Percentiles rank a stretch among this genome's conserved stretches.
phyloP scores from a whole-genome alignment of 2,329 filamentous ascomycete species.

The Tothia fuscella region DNA sequence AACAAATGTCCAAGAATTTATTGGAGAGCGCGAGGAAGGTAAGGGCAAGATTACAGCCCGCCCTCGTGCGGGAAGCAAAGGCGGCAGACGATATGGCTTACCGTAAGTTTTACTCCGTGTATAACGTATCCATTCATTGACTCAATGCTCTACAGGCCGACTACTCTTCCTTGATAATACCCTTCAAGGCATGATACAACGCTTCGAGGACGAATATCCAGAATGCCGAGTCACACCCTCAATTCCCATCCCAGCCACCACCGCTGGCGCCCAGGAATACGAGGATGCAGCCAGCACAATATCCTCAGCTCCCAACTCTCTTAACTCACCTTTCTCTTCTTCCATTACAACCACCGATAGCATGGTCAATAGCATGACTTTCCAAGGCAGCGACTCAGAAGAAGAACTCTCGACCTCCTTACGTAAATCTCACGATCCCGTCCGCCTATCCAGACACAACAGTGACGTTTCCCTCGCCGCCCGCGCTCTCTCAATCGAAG shows the following conservation, averaged over 20 bases:
- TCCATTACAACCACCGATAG: not conserved
- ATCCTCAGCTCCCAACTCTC: not conserved
- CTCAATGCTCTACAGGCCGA: constrained; percentile 42
- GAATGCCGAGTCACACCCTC: constrained; percentile 53
- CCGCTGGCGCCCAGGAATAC: not conserved
- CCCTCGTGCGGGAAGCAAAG: constrained; percentile 62
- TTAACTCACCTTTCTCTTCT: not conserved
- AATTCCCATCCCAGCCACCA: constrained; percentile 12
- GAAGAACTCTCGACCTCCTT: no score
- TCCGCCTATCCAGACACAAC: constrained; percentile 38
- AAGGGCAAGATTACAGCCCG: constrained; percentile 67
- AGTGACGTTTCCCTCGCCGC: constrained; percentile 58
- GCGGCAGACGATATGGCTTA: constrained; percentile 64
- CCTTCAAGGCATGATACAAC: constrained; percentile 78
- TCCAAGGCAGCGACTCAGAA: constrained; percentile 18
- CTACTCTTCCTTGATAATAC: constrained; percentile 82
- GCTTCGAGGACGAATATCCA: constrained; percentile 93
- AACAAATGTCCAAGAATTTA: constrained; percentile 87
- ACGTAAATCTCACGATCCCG: not conserved
- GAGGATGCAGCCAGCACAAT: constrained; percentile 1
- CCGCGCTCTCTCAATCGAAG: constrained; percentile 52
- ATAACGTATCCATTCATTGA: constrained; percentile 7
- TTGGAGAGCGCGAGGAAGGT: constrained; percentile 84
- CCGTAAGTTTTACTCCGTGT: constrained; percentile 42
- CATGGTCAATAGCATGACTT: constrained; percentile 12